A percentile compares a stretch with the other conserved stretches of the same genome.
Evolutionary conservation across 495 filamentous ascomycete species (phyloP).

Genomic region (Neurospora sp.): DNA sequence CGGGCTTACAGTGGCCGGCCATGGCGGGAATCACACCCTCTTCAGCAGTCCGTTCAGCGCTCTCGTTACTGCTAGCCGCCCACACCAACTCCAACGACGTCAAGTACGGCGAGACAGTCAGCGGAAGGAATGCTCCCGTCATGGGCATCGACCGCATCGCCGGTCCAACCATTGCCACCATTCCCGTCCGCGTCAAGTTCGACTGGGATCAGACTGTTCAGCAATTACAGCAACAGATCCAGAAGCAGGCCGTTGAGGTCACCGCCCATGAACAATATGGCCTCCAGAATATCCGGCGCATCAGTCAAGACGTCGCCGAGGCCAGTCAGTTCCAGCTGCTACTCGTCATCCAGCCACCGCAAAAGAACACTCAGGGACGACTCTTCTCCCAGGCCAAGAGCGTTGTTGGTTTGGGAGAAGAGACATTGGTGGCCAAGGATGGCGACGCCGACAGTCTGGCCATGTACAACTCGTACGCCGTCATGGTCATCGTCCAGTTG

Average conservation of each 20-base stretch:
- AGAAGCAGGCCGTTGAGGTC: slow-evolving; percentile 25
- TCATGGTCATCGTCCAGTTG: neutral
- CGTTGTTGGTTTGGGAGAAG: no score
- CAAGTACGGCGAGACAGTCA: slow-evolving; percentile 31
- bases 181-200: slow-evolving; percentile 26
- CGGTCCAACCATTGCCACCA: slow-evolving; percentile 48
- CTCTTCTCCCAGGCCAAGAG: neutral
- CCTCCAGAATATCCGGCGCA: slow-evolving; percentile 30
- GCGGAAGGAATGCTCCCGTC: slow-evolving; percentile 37
- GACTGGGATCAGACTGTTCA: slow-evolving; percentile 1
- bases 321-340: slow-evolving; percentile 32
- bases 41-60: neutral
- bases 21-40: neutral
- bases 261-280: slow-evolving; percentile 37
- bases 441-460: neutral
- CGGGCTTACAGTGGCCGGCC: neutral
- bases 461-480: neutral
- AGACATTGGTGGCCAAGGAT: neutral
- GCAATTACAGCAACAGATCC: slow-evolving; percentile 18
- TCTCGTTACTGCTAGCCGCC: slow-evolving; percentile 17
- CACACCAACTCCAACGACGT: slow-evolving; percentile 32
- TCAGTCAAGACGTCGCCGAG: slow-evolving; percentile 17
- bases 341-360: slow-evolving; percentile 26
- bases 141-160: slow-evolving; percentile 35
- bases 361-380: neutral